Evolutionary conservation across 2,329 filamentous ascomycete genomes (phyloP).

Genomic region (Verticillium nonalfalfae): DNA sequence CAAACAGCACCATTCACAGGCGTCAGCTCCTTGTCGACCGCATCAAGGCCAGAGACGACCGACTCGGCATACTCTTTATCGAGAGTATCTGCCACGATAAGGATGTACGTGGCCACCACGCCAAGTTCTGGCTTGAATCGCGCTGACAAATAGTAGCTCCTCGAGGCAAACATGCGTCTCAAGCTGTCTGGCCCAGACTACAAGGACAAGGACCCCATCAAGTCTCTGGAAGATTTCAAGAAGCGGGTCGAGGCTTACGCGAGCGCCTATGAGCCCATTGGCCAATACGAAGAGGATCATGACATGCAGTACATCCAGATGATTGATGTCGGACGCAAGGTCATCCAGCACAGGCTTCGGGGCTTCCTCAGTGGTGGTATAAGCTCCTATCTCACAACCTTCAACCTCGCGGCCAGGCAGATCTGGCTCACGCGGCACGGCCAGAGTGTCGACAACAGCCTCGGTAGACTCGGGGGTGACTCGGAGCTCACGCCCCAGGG

Average conservation of each 20-base stretch:
- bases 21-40: constrained; percentile 77
- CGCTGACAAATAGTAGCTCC: constrained; percentile 39
- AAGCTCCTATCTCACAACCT: constrained; percentile 91
- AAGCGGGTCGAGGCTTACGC: constrained; percentile 89
- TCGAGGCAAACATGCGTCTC: constrained; percentile 95
- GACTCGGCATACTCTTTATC: constrained; percentile 87
- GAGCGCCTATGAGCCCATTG: constrained; percentile 86
- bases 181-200: constrained; percentile 97
- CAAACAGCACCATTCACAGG: constrained; percentile 87
- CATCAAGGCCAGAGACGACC: constrained; percentile 76
- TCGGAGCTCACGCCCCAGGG: constrained; percentile 78
- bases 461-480: constrained; percentile 86
- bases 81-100: constrained; percentile 89
- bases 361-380: constrained; percentile 91
- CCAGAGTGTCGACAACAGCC: constrained; percentile 80
- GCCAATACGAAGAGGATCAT: constrained; percentile 83
- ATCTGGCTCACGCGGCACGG: constrained; percentile 98
- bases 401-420: constrained; percentile 90
- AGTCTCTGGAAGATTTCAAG: constrained; percentile 86
- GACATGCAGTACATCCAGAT: constrained; percentile 93
- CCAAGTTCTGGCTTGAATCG: not conserved
- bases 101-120: constrained; percentile 34
- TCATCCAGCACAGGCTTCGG: constrained; percentile 82
- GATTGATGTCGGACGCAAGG: constrained; percentile 93
- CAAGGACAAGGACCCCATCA: constrained; percentile 81